Conservation (phyloP, 2,329 filamentous ascomycete genomes). For the Cercospora zeae-maydis region DNA sequence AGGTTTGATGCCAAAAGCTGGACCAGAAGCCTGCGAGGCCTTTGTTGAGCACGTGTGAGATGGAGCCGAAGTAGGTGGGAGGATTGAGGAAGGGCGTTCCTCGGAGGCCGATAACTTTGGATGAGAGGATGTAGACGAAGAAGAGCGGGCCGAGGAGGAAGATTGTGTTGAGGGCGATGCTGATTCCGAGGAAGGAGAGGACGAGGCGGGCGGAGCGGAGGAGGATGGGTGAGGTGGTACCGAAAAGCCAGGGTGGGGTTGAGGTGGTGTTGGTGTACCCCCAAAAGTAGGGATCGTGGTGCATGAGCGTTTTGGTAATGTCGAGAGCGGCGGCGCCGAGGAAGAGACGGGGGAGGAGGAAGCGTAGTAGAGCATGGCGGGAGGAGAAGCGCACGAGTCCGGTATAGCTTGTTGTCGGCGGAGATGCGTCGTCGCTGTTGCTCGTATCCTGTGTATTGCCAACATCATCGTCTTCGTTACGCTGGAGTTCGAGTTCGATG, state of each 20-base stretch:
- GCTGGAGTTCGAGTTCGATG: slow-evolving; percentile 39
- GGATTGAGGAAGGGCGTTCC: slow-evolving; percentile 61
- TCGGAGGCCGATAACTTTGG: slow-evolving; percentile 57
- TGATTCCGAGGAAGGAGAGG: slow-evolving; percentile 55
- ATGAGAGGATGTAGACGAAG: slow-evolving; percentile 57
- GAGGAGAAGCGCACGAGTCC: slow-evolving; percentile 40
- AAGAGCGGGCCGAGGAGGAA: slow-evolving; percentile 61
- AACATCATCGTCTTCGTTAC: slow-evolving; percentile 27
- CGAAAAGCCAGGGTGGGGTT: slow-evolving; percentile 47
- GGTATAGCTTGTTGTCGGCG: slow-evolving; percentile 25
- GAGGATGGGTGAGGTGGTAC: slow-evolving; percentile 41
- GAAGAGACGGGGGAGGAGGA: slow-evolving; percentile 43
- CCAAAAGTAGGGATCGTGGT: slow-evolving; percentile 75
- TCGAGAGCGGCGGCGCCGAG: slow-evolving; percentile 67
- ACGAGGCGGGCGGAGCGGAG: slow-evolving; percentile 56
- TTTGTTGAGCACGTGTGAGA: slow-evolving; percentile 56
- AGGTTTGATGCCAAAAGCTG: slow-evolving; percentile 85
- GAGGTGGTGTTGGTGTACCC: slow-evolving; percentile 34
- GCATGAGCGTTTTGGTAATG: slow-evolving; percentile 63
- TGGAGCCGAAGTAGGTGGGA: slow-evolving; percentile 52
- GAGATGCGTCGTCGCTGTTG: slow-evolving; percentile 4
- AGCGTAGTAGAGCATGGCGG: slow-evolving; percentile 35
- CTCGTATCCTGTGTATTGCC: slow-evolving; percentile 7
- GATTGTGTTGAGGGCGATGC: slow-evolving; percentile 58
- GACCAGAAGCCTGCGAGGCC: slow-evolving; percentile 83